Base-by-base conservation (phyloP, 768 basidiomycete species). In the Podaxis sp. region DNA sequence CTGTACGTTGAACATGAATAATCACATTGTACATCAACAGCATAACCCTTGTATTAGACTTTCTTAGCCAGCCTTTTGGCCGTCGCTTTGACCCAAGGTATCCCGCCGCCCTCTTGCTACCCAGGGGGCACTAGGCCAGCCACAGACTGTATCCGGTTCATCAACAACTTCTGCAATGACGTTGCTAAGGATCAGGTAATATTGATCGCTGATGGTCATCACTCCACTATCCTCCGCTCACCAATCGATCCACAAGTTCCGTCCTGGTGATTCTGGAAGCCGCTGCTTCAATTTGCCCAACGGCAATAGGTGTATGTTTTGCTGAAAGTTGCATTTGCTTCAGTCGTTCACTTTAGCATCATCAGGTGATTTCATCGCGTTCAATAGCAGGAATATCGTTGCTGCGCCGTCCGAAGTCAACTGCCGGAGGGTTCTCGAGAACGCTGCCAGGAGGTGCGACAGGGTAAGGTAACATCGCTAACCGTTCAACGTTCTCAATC, bases 231-330 rank as follows among this genome's bases (percentile, higher is more conserved):
- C 8, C 22, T 17, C 9, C 4, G 12, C 49, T 50, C 49, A 50
- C 25, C 11, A 0, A 4, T 12, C 13, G 24, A 50, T 50, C 11
- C 25, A 25, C 24, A 59, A 59, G 57, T 4, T 51, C 11, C 49
- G 57, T 22, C 9, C 40, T 6, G 36, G 29, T 17, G 57, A 59
- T 12, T 38, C 46, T 4, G 24, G 19, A 11, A 24, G 47, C 13
- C 57, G 57, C 36, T 59, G 57, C 49, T 59, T 38, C 49, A 59
- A 59, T 15, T 59, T 59, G 36, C 47, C 47, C 5, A 38, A 50
- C 6, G 36, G 33, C n/a, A 50, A 59, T 24, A 29, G 47, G 15
- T 59, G 57, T 59, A 49, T 2, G 57, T 58, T 15, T 47, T 3
- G 8, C 1, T 8, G 4, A 19, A 12, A 12, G 5, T 13, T 24